Percentiles rank a stretch among this genome's conserved stretches.
These are phyloP conservation scores for Geranium rotundifolium DNA, from an alignment of 345 rosid genomes.

Conservation along the genomic window DNA sequence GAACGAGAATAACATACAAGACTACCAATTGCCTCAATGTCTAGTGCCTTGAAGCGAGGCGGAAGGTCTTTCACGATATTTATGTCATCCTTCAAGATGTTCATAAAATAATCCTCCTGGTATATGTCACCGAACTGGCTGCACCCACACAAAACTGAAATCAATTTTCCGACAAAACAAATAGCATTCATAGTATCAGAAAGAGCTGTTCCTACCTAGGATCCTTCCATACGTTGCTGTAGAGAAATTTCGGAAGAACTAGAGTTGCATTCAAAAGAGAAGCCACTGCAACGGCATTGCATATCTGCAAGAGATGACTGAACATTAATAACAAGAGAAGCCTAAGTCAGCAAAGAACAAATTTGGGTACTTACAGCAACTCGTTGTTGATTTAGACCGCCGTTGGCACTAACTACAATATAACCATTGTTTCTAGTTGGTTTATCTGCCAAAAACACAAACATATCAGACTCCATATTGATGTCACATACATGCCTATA, in stretches of 20 bases:
- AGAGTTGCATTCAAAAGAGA: conserved; percentile 68
- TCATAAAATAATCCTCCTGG: conserved; percentile 55
- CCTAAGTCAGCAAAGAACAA: background rate
- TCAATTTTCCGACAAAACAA: too few relatives aligned
- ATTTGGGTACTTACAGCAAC: conserved; percentile 63
- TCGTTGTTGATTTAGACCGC: conserved; percentile 92
- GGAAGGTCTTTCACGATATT: conserved; percentile 72
- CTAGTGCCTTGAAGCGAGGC: conserved; percentile 35
- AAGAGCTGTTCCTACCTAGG: conserved; percentile 38
- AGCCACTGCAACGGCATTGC: conserved; percentile 78
- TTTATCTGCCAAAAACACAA: conserved; percentile 27
- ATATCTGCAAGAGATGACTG: conserved; percentile 37
- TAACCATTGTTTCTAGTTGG: conserved; percentile 46
- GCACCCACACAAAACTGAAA: conserved; percentile 15
- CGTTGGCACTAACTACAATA: conserved; percentile 75
- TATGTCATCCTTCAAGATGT: conserved; percentile 48
- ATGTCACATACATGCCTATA: background rate
- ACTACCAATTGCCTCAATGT: conserved; percentile 61
- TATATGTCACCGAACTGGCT: conserved; percentile 86
- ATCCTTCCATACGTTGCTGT: conserved; percentile 98
- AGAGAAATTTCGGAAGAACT: conserved; percentile 71
- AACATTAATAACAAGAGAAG: background rate
- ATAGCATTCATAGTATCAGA: background rate
- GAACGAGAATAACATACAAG: conserved; percentile 27
- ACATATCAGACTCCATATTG: conserved; percentile 5